These are phyloP conservation scores for Albizia julibrissin DNA, from an alignment of 306 rosid species.

Conservation along the genomic window DNA sequence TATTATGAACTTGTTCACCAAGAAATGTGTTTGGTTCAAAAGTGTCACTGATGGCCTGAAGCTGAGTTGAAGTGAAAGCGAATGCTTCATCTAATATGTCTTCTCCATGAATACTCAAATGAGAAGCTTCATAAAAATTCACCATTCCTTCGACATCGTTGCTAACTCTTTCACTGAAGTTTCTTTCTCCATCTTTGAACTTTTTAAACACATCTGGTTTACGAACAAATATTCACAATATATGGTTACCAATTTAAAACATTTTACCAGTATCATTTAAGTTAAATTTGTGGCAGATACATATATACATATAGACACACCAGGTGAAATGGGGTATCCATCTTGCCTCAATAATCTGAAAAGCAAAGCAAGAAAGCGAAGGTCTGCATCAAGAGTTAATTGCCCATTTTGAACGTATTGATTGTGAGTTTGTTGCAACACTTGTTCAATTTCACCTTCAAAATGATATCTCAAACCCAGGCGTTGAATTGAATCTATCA, in stretches of 20 bases:
- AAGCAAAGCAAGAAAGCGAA: slow-evolving; percentile 35
- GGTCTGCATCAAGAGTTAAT: slow-evolving; percentile 12
- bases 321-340: slow-evolving; percentile 33
- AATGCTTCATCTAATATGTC: slow-evolving; percentile 46
- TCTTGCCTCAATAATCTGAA: slow-evolving; percentile 56
- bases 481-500: slow-evolving; percentile 52
- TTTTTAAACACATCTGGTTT: slow-evolving; percentile 38
- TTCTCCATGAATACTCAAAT: slow-evolving; percentile 44
- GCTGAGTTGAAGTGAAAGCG: slow-evolving; percentile 26
- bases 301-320: slow-evolving; percentile 1
- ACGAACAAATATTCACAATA: background rate
- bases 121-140: slow-evolving; percentile 51
- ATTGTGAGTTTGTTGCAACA: slow-evolving; percentile 24
- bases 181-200: slow-evolving; percentile 33
- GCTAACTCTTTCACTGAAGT: slow-evolving; percentile 20
- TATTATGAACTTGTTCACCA: slow-evolving; percentile 34
- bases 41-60: background rate
- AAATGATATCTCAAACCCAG: slow-evolving; percentile 45
- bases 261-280: background rate
- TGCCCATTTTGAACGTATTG: background rate
- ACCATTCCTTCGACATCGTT: slow-evolving; percentile 36
- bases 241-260: background rate
- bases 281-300: background rate
- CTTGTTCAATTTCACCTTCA: slow-evolving; percentile 37
- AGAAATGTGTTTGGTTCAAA: slow-evolving; percentile 23